Evolutionary conservation across 2,329 filamentous ascomycete species (phyloP).

Genomic region (Alternaria incomplexa): DNA sequence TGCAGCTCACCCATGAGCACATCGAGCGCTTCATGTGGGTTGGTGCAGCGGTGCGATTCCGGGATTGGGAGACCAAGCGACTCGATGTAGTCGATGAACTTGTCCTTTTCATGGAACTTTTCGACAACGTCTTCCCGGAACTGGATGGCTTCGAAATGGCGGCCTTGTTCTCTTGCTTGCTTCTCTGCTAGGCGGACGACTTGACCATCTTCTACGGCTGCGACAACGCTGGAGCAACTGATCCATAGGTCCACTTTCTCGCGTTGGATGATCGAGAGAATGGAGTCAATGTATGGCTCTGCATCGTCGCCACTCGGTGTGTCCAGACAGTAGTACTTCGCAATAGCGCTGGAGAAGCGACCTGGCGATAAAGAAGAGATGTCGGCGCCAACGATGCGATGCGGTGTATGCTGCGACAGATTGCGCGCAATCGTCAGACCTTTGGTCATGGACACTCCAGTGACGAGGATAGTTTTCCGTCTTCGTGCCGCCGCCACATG

Average conservation of each 20-base stretch:
- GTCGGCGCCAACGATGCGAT: slow-evolving; percentile 76
- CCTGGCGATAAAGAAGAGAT: slow-evolving; percentile 50
- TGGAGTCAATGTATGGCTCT: slow-evolving; percentile 60
- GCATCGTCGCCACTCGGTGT: slow-evolving; percentile 42
- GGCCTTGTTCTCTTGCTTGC: slow-evolving; percentile 56
- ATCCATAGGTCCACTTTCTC: slow-evolving; percentile 76
- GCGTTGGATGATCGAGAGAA: slow-evolving; percentile 64
- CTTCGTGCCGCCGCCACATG: slow-evolving; percentile 28
- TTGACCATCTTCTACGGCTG: slow-evolving; percentile 69
- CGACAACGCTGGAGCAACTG: slow-evolving; percentile 72
- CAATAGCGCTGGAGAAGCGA: slow-evolving; percentile 65
- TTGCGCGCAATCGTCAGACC: slow-evolving; percentile 70
- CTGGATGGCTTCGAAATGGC: slow-evolving; percentile 67
- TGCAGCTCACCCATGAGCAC: slow-evolving; percentile 52
- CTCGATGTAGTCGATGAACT: slow-evolving; percentile 66
- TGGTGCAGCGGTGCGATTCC: slow-evolving; percentile 59
- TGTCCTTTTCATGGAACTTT: slow-evolving; percentile 68
- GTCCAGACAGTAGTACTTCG: slow-evolving; percentile 60
- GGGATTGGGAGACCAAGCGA: slow-evolving; percentile 51
- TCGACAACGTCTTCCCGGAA: slow-evolving; percentile 64
- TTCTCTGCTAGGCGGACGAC: slow-evolving; percentile 60
- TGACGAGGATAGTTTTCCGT: slow-evolving; percentile 68
- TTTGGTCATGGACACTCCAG: slow-evolving; percentile 75
- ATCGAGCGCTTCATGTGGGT: slow-evolving; percentile 58
- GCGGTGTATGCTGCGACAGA: slow-evolving; percentile 66